Base-by-base conservation (phyloP, 345 rosid genomes). In the Dovyalis caffra region DNA sequence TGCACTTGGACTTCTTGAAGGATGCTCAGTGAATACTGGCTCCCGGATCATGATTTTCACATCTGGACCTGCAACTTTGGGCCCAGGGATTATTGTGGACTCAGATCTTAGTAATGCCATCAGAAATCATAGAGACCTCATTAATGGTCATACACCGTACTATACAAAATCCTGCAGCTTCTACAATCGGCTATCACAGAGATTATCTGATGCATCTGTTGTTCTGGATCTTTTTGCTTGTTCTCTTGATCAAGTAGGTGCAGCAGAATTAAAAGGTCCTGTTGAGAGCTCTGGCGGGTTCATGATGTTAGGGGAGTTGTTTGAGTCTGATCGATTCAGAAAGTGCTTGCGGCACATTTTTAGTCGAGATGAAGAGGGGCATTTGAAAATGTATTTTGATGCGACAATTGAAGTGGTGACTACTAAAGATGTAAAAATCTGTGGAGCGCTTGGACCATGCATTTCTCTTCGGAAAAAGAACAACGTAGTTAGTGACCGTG, bases 401-500 rank as follows among this genome's bases (percentile, higher is more conserved):
- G 97, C 90, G n/a, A 88, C 91, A 69, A 81, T 95, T 58, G 97
- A 95, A 79, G 83, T 95, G 73, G 91, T 95, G 70, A 88, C 98
- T 25, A 90, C 97, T 6, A 90, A 85, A 80, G 97, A 93, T 76
- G 80, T 95, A 60, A 85, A 81, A 83, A 88, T 93, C 58, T 89
- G 88, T 8, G 98, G 98, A 70, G 98, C 97, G 4, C 90, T 95
- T 26, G 99, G 99, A 69, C 99, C 99, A 9, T 94, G 97, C 77
- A 82, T 95, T 69, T 95, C 99, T 23, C 88, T 91, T 34, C 64
- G 58, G 69, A 89, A 76, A 65, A 87, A 73, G 82, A 95, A 93
- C 71, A 85, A 76, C 75, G 77, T 87, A 74, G 99, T 93, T 58
- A 90, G 98, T 28, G 86, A 88, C 34, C 89, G 80, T 57, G 87